Evolutionary conservation across 441 rosid species (phyloP).

Genomic region (Populus hybrid): DNA sequence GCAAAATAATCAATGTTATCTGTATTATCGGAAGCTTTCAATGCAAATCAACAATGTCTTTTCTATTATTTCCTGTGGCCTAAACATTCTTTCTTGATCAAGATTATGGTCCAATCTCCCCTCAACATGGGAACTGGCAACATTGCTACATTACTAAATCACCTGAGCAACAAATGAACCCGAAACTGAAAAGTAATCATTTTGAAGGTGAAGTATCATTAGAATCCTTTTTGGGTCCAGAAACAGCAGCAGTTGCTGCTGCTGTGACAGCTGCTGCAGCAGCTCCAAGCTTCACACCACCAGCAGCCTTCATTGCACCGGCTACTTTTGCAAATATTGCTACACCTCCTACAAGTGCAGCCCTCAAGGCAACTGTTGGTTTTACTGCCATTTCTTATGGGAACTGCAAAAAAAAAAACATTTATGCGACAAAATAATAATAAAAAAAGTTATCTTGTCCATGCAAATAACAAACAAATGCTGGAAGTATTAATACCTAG

Average conservation of each 20-base stretch:
- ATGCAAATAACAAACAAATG: not conserved
- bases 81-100: not conserved
- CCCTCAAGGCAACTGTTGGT: constrained; percentile 91
- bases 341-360: constrained; percentile 76
- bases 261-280: no score
- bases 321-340: constrained; percentile 85
- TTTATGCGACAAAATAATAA: not conserved
- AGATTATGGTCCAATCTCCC: constrained; percentile 13
- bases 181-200: constrained; percentile 23
- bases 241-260: constrained; percentile 76
- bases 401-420: constrained; percentile 21
- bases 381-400: constrained; percentile 63
- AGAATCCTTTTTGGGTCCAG: constrained; percentile 56
- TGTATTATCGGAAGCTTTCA: no score
- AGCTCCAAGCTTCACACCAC: constrained; percentile 88
- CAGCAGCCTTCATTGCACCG: constrained; percentile 88
- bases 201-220: constrained; percentile 48
- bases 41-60: not conserved
- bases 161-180: not conserved
- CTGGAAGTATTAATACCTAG: not conserved
- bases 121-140: not conserved
- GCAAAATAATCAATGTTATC: not conserved
- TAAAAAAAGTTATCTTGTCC: not conserved
- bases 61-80: constrained; percentile 23
- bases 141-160: constrained; percentile 6